Base-by-base conservation (phyloP, 306 rosid genomes). In the Fragaria iinumae region DNA sequence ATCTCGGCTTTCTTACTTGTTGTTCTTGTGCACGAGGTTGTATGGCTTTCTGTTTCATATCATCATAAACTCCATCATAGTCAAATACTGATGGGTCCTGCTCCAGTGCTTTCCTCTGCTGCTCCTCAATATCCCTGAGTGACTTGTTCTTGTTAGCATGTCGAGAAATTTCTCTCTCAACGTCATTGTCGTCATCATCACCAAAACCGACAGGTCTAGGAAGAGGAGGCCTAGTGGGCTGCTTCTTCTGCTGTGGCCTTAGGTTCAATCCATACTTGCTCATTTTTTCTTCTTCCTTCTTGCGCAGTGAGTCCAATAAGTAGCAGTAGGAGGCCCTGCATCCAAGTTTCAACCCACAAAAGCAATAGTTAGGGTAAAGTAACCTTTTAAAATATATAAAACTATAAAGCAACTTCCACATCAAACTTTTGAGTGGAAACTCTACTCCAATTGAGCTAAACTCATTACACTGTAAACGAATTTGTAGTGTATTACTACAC, bases 191-290 rank as follows among this genome's bases (percentile, higher is more conserved):
- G 11, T 89, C 87, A 14, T 88, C 84, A 72, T 90, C 86, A 12
- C 87, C 86, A 73, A 95, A 92, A 18, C 92, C 96, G 50, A 86
- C 81, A 65, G 88, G 88, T 45, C 82, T 80, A 20, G 89, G 84
- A 34, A 84, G 64, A 29, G 93, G 81, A 17, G 86, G 89, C 75
- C 85, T 92, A 11, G 87, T 36, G 12, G 84, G 86, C 72, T 65
- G 89, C 81, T 92, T 80, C 90, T 89, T 88, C 71, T 83, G 82
- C 75, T 85, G 89, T 0, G 87, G 62, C 44, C 97, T 86, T 43
- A 92, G 91, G 78, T 94, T 93, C 85, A 92, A 82, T 7, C 96
- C 97, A 16, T 90, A 94, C 95, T 84, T 91, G 84, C 91, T 93
- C 98, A 90, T 91, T 69, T 56, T 56, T 72, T 21, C 64, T 78